Base-by-base conservation (phyloP, 2,329 filamentous ascomycete species). In the Cryphonectria japonica region DNA sequence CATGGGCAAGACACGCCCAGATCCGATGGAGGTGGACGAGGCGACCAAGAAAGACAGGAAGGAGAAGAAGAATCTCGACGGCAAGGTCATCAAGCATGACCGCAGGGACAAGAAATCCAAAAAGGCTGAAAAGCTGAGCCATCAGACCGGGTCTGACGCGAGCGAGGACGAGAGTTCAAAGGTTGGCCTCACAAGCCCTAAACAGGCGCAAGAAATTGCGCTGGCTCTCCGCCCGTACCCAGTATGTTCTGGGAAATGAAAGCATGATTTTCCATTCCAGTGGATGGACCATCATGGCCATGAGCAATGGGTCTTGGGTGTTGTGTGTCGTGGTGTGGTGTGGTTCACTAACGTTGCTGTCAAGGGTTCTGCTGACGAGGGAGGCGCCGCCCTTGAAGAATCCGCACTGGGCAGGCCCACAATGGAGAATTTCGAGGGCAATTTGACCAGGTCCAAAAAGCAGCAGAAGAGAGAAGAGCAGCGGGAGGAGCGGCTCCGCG, bases 31-130 rank as follows among this genome's bases (percentile, higher is more conserved):
- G 11, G 46, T 62, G 59, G 60, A 54, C 46, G 60, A 65, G 46
- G 59, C 52, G 70, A 59, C 64, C 67, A 71, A 69, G 63, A 13
- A 52, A 41, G 63, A 65, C 68, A 14, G 43, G 50, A 72, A 74
- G 70, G 70, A 71, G 65, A 72, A 74, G 73, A 75, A 76, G 67
- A 61, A 69, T 67, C 37, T 63, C 52, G 46, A 74, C 34, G 61
- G 72, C 62, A 69, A 67, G 68, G 62, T 68, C 67, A 72, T 59
- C n/a, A 71, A 71, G 34, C 43, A 71, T 37, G 70, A 71, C 37
- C 41, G 43, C 57, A 71, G 60, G 39, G 67, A 70, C 39, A 72
- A 68, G 69, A 75, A 64, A 68, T 59, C 66, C 64, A 41, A 37
- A 32, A 65, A 66, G 54, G 67, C 70, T 62, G 72, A 70, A 67